These are phyloP conservation scores for Eleusine indica DNA, from an alignment of 176 grass and related monocot genomes.

Conservation along the genomic window DNA sequence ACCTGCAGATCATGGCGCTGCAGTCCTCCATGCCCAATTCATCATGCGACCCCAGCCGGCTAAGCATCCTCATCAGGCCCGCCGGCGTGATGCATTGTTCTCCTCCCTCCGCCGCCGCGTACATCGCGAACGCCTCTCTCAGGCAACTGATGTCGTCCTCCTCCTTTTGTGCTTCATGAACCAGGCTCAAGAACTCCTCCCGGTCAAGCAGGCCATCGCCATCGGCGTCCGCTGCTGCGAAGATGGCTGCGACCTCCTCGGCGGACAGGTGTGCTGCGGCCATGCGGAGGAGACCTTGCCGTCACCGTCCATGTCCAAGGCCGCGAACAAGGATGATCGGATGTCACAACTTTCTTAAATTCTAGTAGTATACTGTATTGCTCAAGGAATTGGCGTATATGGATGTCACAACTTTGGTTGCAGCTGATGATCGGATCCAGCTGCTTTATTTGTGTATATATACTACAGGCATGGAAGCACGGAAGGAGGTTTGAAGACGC, in stretches of 20 bases:
- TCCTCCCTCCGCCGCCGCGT: not conserved
- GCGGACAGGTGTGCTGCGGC: not conserved
- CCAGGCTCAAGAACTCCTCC: constrained; percentile 41
- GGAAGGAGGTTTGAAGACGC: no score
- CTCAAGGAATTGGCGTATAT: no score
- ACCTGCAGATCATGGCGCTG: constrained; percentile 64
- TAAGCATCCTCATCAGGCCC: constrained; percentile 54
- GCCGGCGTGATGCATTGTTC: constrained; percentile 46
- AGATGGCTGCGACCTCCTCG: constrained; percentile 41
- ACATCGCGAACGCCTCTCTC: constrained; percentile 63
- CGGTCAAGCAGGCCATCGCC: constrained; percentile 50
- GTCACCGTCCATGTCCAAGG: constrained; percentile 58
- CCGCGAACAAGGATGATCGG: constrained; percentile 34
- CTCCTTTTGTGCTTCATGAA: not conserved
- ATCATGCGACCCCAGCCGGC: not conserved
- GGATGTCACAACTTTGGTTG: no score
- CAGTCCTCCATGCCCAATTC: constrained; percentile 50
- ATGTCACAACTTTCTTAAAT: no score
- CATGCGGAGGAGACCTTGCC: constrained; percentile 56
- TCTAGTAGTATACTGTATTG: no score
- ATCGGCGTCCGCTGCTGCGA: constrained; percentile 43
- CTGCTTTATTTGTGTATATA: no score
- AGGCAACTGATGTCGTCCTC: constrained; percentile 31
- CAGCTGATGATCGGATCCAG: no score
- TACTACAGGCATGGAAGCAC: no score